Evolutionary conservation across 208 protist species (phyloP), one percentile per base, ranked within the genome.

Genomic region (Leptomonas seymouri): DNA sequence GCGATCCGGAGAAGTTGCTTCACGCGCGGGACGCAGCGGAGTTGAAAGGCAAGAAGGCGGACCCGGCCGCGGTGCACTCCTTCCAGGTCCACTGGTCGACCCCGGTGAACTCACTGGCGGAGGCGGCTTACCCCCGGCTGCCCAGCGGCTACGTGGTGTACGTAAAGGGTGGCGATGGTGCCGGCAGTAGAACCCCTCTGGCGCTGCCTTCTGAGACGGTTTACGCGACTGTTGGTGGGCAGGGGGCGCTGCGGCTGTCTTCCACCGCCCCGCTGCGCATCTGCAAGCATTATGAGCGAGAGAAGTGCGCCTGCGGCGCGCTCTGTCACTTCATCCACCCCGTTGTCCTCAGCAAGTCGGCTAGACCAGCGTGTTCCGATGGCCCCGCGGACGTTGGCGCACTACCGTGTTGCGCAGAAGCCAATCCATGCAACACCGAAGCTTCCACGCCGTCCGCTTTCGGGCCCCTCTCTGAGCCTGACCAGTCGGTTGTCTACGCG

Each of bases 251-350:
- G 56, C 44, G 65, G 55, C 70, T 69, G 23, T 55, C 66, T 23
- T 65, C 70, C 27, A 67, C 62, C 11, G 76, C 71, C 28, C 71
- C 80, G 21, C 78, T 91, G 61, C 86, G 81, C 9, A 53, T 88
- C 36, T 91, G 86, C 75, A 88, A 89, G 55, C 86, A 91, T 71
- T 91, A 80, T 61, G 73, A 84, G 31, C 79, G 83, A 8, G 83
- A 89, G 59, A 86, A 85, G 68, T 91, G 86, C 49, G 86, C 80
- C 30, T 63, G 80, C 25, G 86, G 86, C 12, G 59, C 65, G 1
- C 68, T 85, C 21, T 91, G 86, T 56, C 72, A 87, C 69, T 91
- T 91, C 61, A 80, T 89, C 50, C 86, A 91, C 55, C 82, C 74
- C 50, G 82, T 91, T 9, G 55, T 74, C 15, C 77, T 89, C 21